Evolutionary conservation across 306 rosid genomes (phyloP).

Genomic region (Citrullus colocynthis): DNA sequence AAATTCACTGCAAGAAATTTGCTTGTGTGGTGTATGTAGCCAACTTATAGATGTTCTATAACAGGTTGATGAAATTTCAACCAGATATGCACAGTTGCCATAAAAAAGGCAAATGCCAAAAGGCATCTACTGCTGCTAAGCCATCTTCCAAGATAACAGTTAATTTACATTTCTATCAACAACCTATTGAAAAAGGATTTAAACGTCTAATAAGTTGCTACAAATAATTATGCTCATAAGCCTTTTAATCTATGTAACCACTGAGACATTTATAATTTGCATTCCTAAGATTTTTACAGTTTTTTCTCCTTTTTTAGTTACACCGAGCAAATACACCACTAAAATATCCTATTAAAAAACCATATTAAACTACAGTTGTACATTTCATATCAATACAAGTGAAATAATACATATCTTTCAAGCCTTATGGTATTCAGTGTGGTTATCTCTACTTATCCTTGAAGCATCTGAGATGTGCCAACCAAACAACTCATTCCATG

Average conservation of each 20-base stretch:
- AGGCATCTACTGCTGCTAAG: background rate
- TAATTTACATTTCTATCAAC: background rate
- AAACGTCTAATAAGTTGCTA: background rate
- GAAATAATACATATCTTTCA: background rate
- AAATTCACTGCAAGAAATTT: background rate
- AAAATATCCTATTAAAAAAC: no score
- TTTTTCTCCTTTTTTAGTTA: no score
- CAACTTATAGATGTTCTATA: background rate
- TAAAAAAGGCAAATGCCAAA: background rate
- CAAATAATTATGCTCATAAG: background rate
- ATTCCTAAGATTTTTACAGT: background rate
- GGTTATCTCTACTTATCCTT: background rate
- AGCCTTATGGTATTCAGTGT: background rate
- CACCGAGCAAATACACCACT: background rate
- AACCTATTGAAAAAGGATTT: background rate
- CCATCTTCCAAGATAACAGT: background rate
- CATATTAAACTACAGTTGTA: background rate
- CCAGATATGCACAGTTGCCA: background rate
- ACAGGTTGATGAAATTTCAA: background rate
- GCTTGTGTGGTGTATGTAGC: background rate
- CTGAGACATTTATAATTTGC: background rate
- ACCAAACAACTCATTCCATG: background rate
- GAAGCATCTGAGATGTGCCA: background rate
- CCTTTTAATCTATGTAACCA: background rate
- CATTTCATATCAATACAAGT: background rate